Evolutionary conservation across 2,329 filamentous ascomycete species (phyloP), one percentile per base, ranked within the genome.

Genomic region (Xylariaceae sp.): DNA sequence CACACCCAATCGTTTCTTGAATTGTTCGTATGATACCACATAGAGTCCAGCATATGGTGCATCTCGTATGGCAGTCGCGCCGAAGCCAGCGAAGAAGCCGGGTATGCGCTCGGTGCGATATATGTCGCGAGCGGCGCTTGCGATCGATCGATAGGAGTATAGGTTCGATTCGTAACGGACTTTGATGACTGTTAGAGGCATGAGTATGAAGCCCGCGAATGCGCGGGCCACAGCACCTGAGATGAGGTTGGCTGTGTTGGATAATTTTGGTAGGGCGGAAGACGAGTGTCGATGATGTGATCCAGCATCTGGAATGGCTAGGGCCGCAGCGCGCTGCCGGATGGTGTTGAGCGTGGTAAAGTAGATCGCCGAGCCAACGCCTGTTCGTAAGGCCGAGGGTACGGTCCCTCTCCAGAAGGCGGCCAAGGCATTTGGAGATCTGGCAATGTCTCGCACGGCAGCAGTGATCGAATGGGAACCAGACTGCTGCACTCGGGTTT

Each of bases 11-110:
- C 72, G 69, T 37, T 73, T 77, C 66, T 95, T 95, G 43, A 81
- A 74, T 58, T 87, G 78, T 67, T 98, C 93, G 65, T 98, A 98
- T 54, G 95, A 87, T 7, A 96, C 71, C 1, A 98, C 89, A 59
- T 98, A 98, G 13, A 96, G 73, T 0, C 93, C 93, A 0, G 93
- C 93, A 61, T 97, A 97, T 0, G 93, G 93, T n/a, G 90, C 93
- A 64, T 98, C 93, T 34, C 93, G 78, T 19, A 95, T 79, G 1
- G 93, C 89, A 0, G 93, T 98, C 2, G 91, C 93, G 32, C 93
- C 93, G 58, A 95, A 95, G 1, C 93, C 93, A 0, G 87, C 81
- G 57, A 97, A 97, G 65, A 98, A 94, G 0, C 91, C 93, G 22
- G 83, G 79, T 3, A 87, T 42, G 0, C 93, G 90, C 52, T 91